These are phyloP conservation scores for Hydnomerulius pinastri DNA, from an alignment of 768 basidiomycete species.

Conservation along the genomic window DNA sequence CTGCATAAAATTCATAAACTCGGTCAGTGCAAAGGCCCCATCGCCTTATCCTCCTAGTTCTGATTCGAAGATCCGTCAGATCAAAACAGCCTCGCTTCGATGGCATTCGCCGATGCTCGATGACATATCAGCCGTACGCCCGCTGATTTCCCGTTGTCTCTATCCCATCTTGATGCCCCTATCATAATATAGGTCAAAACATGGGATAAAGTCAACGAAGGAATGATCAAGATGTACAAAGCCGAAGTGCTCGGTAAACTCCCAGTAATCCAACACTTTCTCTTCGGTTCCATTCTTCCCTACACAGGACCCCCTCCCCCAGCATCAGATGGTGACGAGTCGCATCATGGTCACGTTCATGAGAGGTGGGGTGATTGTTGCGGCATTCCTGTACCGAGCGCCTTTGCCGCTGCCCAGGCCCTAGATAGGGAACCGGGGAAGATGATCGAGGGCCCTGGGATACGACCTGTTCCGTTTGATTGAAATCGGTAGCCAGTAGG, in stretches of 20 bases:
- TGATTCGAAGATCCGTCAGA: conserved; percentile 48
- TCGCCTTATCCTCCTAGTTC: neutral
- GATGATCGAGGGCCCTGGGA: conserved; percentile 58
- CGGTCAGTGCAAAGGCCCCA: conserved; percentile 48
- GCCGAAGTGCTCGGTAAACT: conserved; percentile 95
- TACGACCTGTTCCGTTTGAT: conserved; percentile 82
- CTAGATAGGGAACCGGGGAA: conserved; percentile 38
- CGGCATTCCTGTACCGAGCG: conserved; percentile 84
- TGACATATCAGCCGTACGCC: conserved; percentile 82
- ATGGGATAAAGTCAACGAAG: conserved; percentile 95
- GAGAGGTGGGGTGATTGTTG: conserved; percentile 89
- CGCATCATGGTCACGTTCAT: conserved; percentile 32
- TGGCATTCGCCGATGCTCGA: conserved; percentile 99
- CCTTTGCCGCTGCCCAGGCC: conserved; percentile 71
- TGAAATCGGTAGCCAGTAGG: conserved; percentile 30
- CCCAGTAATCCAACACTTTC: conserved; percentile 94
- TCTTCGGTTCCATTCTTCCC: conserved; percentile 81
- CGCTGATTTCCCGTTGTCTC: neutral
- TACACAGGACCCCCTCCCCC: conserved; percentile 55
- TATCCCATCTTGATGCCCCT: neutral
- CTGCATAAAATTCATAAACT: conserved; percentile 95
- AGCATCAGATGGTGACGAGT: conserved; percentile 21
- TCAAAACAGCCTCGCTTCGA: conserved; percentile 91
- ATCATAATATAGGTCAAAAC: conserved; percentile 60
- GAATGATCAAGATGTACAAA: conserved; percentile 98